A percentile compares a stretch with the other conserved stretches of the same genome.
phyloP scores from a whole-genome alignment of 768 basidiomycete species.

The Pholiota molesta region DNA sequence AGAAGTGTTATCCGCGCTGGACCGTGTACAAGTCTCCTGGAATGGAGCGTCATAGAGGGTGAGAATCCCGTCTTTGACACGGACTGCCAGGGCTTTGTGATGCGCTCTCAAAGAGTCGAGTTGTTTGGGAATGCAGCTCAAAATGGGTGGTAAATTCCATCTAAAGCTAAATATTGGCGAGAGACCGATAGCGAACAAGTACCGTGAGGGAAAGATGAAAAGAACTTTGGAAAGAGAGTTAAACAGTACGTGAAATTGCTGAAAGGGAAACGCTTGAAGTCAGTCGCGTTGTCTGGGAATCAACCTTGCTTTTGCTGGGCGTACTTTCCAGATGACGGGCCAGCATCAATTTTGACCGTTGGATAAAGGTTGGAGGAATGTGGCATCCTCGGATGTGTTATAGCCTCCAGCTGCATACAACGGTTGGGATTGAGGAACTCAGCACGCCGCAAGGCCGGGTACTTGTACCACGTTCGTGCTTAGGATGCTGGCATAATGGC shows the following conservation, averaged over 20 bases:
- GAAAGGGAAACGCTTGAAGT: constrained; percentile 79
- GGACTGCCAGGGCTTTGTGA: constrained; percentile 67
- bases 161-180: constrained; percentile 84
- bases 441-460: constrained; percentile 58
- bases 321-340: constrained; percentile 60
- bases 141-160: constrained; percentile 84
- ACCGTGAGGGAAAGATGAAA: constrained; percentile 85
- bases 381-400: constrained; percentile 71
- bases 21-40: constrained; percentile 80
- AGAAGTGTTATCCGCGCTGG: constrained; percentile 74
- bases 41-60: constrained; percentile 82
- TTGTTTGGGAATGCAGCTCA: constrained; percentile 87
- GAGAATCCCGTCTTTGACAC: constrained; percentile 59
- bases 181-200: constrained; percentile 86
- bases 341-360: constrained; percentile 66
- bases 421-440: constrained; percentile 64
- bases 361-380: constrained; percentile 63
- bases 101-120: constrained; percentile 79
- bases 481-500: constrained; percentile 80
- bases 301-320: constrained; percentile 56
- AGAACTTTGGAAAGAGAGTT: constrained; percentile 82
- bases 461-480: constrained; percentile 57
- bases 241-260: constrained; percentile 83
- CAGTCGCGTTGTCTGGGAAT: constrained; percentile 60
- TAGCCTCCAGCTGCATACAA: constrained; percentile 58